phyloP scores from a whole-genome alignment of 805 yeast species.

The Naumovozyma dairenensis region DNA sequence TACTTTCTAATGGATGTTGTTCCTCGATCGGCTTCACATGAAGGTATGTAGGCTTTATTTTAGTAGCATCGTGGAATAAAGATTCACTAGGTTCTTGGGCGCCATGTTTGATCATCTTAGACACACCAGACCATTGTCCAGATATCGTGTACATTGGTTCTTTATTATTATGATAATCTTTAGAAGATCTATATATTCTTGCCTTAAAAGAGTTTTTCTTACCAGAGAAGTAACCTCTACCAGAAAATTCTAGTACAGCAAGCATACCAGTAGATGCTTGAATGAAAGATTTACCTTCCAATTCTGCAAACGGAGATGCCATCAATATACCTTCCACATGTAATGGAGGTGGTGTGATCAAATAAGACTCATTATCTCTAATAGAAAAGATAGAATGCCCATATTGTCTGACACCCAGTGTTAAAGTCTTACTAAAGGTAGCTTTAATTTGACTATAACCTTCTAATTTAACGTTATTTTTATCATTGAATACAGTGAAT shows the following conservation, averaged over 20 bases:
- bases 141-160: conserved; percentile 66
- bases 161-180: conserved; percentile 41
- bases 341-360: conserved; percentile 84
- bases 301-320: conserved; percentile 90
- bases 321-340: conserved; percentile 89
- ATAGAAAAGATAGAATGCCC: conserved; percentile 79
- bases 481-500: conserved; percentile 67
- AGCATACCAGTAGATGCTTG: conserved; percentile 72
- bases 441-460: conserved; percentile 90
- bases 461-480: conserved; percentile 57
- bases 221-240: conserved; percentile 92
- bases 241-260: conserved; percentile 68
- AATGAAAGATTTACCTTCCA: conserved; percentile 80
- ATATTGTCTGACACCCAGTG: conserved; percentile 78
- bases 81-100: conserved; percentile 24
- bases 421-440: conserved; percentile 61
- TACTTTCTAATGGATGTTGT: conserved; percentile 73
- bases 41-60: conserved; percentile 43
- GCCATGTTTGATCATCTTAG: conserved; percentile 52
- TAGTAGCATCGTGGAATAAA: conserved; percentile 54
- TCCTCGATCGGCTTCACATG: conserved; percentile 71
- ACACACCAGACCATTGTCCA: conserved; percentile 89
- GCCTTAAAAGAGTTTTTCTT: conserved; percentile 91
- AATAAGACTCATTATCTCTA: conserved; percentile 56
- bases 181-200: conserved; percentile 49